These are phyloP conservation scores for Plantago lanceolata DNA, from an alignment of 305 asterid genomes.

Conservation along the genomic window DNA sequence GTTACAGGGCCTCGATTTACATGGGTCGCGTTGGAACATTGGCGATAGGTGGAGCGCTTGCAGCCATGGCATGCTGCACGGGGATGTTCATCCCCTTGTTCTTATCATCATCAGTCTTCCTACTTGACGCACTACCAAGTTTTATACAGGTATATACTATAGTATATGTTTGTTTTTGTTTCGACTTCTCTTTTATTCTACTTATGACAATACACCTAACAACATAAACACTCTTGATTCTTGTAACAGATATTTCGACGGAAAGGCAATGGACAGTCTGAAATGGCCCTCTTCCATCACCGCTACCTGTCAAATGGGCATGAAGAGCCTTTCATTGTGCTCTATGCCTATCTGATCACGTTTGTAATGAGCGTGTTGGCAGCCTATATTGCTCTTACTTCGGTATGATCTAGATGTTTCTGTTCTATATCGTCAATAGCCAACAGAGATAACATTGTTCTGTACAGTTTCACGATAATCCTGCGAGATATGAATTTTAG, in stretches of 20 bases:
- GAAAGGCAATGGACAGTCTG: conserved; percentile 39
- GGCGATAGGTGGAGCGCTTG: conserved; percentile 92
- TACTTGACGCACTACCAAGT: conserved; percentile 58
- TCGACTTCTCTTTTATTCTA: too few relatives aligned
- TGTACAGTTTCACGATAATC: too few relatives aligned
- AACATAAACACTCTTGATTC: not conserved
- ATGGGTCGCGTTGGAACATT: conserved; percentile 91
- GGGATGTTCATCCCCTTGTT: conserved; percentile 91
- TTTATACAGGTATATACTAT: conserved; percentile 58
- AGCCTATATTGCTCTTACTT: conserved; percentile 63
- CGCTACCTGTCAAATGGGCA: conserved; percentile 60
- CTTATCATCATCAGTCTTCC: conserved; percentile 65
- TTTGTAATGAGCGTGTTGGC: conserved; percentile 51
- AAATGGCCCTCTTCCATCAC: conserved; percentile 58
- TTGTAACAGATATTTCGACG: conserved; percentile 22
- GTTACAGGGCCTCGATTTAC: conserved; percentile 67
- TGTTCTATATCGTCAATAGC: too few relatives aligned
- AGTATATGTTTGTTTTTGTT: not conserved
- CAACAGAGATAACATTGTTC: too few relatives aligned
- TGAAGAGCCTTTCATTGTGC: conserved; percentile 63
- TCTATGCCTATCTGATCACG: conserved; percentile 54
- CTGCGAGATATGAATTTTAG: conserved; percentile 29
- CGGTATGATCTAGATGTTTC: conserved; percentile 37
- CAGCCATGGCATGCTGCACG: conserved; percentile 92
- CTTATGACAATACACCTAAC: too few relatives aligned